Percentiles rank a stretch among this genome's conserved stretches.
These are phyloP conservation scores for Botrytis squamosa DNA, from an alignment of 2,329 filamentous ascomycete species.

Conservation along the genomic window DNA sequence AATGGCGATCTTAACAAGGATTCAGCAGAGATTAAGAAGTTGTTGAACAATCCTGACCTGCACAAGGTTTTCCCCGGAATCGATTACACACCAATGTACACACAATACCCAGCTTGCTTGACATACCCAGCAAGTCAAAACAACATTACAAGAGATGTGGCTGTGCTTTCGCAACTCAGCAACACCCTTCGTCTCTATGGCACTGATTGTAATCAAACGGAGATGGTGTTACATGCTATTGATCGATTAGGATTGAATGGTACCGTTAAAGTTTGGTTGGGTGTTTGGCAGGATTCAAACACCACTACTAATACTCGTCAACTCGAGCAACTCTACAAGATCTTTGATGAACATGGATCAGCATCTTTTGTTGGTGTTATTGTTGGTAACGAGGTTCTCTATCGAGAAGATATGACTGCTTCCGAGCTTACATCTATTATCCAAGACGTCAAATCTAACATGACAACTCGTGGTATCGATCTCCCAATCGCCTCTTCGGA, in stretches of 20 bases:
- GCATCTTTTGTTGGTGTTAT: conserved; percentile 79
- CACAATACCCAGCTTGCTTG: conserved; percentile 84
- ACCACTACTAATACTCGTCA: conserved; percentile 80
- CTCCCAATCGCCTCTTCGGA: conserved; percentile 85
- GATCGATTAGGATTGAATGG: conserved; percentile 68
- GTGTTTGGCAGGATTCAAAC: conserved; percentile 88
- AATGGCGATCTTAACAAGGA: conserved; percentile 73
- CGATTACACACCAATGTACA: conserved; percentile 90
- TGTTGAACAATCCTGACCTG: conserved; percentile 77
- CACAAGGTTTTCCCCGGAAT: conserved; percentile 95
- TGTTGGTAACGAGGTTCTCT: conserved; percentile 75
- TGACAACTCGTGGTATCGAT: conserved; percentile 61
- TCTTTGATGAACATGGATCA: conserved; percentile 67
- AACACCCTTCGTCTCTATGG: conserved; percentile 88
- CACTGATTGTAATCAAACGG: conserved; percentile 95
- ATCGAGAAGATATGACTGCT: conserved; percentile 72
- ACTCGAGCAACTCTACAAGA: conserved; percentile 77
- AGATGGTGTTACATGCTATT: conserved; percentile 87
- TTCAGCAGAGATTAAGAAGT: conserved; percentile 73
- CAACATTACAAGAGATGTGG: conserved; percentile 88
- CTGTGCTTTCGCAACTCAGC: conserved; percentile 85
- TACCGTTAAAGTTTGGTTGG: conserved; percentile 85
- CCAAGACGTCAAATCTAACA: conserved; percentile 65
- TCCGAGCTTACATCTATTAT: conserved; percentile 64
- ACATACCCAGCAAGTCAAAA: conserved; percentile 81